phyloP scores from a whole-genome alignment of 202 grass and related monocot species.

The Bolboschoenoplectus hybrid region DNA sequence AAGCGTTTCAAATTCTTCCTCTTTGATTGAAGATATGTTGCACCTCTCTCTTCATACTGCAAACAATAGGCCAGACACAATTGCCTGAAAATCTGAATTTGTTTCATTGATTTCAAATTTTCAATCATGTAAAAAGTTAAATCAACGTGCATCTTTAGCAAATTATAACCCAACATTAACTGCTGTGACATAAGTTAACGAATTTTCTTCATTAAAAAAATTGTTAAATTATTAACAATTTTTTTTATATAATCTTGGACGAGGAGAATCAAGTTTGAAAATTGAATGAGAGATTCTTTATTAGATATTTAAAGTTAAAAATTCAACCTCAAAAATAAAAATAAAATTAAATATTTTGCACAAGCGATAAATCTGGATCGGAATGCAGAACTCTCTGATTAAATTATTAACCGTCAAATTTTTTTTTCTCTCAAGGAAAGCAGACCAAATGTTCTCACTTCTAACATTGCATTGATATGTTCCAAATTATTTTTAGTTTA shows the following conservation, averaged over 20 bases:
- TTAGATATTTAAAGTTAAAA: too few relatives aligned
- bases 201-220: background rate
- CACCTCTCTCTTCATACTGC: background rate
- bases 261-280: too few relatives aligned
- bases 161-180: background rate
- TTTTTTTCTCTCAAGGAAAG: background rate
- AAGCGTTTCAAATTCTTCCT: slow-evolving; percentile 20
- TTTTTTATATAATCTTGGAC: background rate
- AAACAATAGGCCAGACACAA: background rate
- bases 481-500: background rate
- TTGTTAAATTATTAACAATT: background rate
- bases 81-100: background rate
- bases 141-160: background rate
- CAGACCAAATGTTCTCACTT: background rate
- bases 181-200: background rate
- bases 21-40: slow-evolving; percentile 9
- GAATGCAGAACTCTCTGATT: background rate
- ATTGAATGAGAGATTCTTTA: too few relatives aligned
- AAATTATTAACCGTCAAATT: background rate
- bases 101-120: slow-evolving; percentile 13
- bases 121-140: background rate
- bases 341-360: background rate
- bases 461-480: background rate
- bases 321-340: too few relatives aligned
- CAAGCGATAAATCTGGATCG: background rate